These are phyloP conservation scores for Lentinula sp. DNA, from an alignment of 768 basidiomycete species.

Conservation along the genomic window DNA sequence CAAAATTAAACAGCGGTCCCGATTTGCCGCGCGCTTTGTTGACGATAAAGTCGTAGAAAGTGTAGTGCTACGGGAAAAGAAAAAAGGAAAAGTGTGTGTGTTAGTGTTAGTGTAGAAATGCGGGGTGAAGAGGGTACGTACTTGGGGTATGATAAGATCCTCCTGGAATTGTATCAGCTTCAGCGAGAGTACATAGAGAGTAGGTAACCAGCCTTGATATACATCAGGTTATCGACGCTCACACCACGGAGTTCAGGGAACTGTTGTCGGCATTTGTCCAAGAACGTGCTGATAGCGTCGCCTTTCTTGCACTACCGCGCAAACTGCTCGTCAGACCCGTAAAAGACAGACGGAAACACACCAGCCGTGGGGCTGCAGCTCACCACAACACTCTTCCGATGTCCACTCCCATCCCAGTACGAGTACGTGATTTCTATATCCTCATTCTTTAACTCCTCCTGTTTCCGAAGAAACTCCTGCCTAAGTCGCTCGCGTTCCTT, in stretches of 20 bases:
- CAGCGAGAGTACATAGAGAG: constrained; percentile 1
- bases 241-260: constrained; percentile 89
- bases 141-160: constrained; percentile 96
- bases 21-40: constrained; percentile 99
- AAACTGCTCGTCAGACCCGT: background rate
- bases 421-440: constrained; percentile 94
- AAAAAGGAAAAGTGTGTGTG: no score
- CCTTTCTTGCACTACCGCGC: constrained; percentile 92
- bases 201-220: constrained; percentile 67
- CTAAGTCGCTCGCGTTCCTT: constrained; percentile 83
- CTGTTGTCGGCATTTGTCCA: constrained; percentile 90
- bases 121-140: constrained; percentile 28
- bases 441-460: constrained; percentile 54
- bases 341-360: background rate
- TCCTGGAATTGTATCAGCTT: constrained; percentile 46
- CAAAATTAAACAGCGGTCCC: constrained; percentile 96
- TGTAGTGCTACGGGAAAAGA: constrained; percentile 76
- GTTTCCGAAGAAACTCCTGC: constrained; percentile 80
- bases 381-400: constrained; percentile 86
- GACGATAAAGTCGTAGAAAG: constrained; percentile 97
- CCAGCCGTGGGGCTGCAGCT: constrained; percentile 31
- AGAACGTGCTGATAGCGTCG: constrained; percentile 77
- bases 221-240: constrained; percentile 96
- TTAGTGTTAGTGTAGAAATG: background rate
- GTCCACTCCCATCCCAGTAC: constrained; percentile 98